Evolutionary conservation across 75 land plant species (phyloP).

Genomic region (Selaginella moellendorffii): DNA sequence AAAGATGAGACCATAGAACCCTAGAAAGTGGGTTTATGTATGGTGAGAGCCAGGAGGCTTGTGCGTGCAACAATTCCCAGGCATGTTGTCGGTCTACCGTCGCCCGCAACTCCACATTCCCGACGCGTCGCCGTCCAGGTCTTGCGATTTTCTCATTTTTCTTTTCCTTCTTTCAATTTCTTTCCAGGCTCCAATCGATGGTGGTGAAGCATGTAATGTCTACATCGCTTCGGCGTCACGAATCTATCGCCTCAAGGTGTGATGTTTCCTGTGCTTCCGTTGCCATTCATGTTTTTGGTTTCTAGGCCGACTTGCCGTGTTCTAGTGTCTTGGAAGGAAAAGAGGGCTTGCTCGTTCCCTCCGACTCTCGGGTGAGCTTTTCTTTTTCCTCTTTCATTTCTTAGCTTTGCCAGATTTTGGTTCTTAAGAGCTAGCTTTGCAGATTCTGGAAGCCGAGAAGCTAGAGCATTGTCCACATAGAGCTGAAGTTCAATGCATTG

Average conservation of each 20-base stretch:
- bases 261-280: background rate
- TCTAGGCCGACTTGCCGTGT: background rate
- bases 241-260: background rate
- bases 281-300: background rate
- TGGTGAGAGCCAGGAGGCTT: background rate
- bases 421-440: background rate
- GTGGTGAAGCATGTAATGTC: background rate
- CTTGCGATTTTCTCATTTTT: background rate
- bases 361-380: slow-evolving; percentile 30
- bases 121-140: background rate
- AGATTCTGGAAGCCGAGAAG: slow-evolving; percentile 38
- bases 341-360: slow-evolving; percentile 61
- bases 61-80: background rate
- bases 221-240: background rate
- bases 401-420: too few relatives aligned
- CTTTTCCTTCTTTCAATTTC: background rate
- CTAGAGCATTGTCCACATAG: slow-evolving; percentile 67
- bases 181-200: background rate
- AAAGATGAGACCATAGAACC: too few relatives aligned
- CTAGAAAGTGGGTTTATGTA: background rate
- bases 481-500: slow-evolving; percentile 66
- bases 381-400: background rate
- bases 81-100: background rate
- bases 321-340: slow-evolving; percentile 39
- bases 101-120: background rate